These are phyloP conservation scores for Colletotrichum sp. DNA, from an alignment of 2,329 filamentous ascomycete genomes.

Conservation along the genomic window DNA sequence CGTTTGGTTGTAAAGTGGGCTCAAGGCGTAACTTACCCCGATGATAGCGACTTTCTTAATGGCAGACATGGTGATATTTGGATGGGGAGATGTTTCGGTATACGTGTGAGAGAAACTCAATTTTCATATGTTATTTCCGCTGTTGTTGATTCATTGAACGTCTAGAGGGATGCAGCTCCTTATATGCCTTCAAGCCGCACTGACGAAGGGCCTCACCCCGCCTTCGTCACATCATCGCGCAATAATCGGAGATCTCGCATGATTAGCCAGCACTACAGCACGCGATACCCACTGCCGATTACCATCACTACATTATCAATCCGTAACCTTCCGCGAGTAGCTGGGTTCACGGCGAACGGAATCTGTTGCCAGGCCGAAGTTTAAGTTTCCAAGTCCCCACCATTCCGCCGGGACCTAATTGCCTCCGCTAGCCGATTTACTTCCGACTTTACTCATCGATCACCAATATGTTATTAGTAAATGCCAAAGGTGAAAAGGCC, in stretches of 20 bases:
- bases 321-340: neutral
- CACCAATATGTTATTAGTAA: neutral
- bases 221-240: constrained; percentile 1
- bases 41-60: constrained; percentile 39
- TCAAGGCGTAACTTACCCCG: constrained; percentile 31
- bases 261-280: neutral
- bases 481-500: neutral
- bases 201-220: neutral
- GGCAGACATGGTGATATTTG: constrained; percentile 20
- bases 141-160: neutral
- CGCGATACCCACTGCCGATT: neutral
- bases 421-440: neutral
- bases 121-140: neutral
- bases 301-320: neutral
- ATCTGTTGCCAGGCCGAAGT: neutral
- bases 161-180: neutral
- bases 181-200: neutral
- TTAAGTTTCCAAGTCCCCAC: neutral
- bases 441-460: neutral
- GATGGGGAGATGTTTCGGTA: neutral
- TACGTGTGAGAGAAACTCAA: neutral
- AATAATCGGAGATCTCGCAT: constrained; percentile 1
- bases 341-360: neutral
- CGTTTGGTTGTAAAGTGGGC: too few species aligned
- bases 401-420: neutral